Evolutionary conservation across 2,329 filamentous ascomycete species (phyloP), one percentile per base, ranked within the genome.

Genomic region (Cephalotrichum gorgonifer): DNA sequence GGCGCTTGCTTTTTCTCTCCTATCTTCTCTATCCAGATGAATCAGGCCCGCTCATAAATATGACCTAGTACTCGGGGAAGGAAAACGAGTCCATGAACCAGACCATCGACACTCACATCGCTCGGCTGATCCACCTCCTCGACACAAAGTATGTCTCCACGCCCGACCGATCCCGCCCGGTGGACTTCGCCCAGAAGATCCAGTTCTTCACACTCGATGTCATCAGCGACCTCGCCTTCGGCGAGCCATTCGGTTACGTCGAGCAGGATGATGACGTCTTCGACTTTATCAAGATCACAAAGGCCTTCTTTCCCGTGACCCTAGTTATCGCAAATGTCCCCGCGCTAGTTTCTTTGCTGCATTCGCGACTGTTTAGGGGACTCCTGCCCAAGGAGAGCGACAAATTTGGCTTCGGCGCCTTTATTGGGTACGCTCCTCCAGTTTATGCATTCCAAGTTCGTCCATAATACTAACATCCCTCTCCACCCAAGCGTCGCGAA

Each of bases 161-260:
- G 9, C 51, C 61, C 2, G 42, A 30, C 1, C 43, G 54, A 1
- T 62, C 60, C 42, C 71, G 73, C 33, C 60, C 69, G 4, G 63
- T 78, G 58, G 74, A 79, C 55, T 56, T 74, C 47, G 70, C 66
- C 11, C 57, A 61, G 28, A 74, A 75, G 52, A 65, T 69, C 3
- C 72, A 76, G 39, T 78, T 67, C 61, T 72, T 79, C 49, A 76
- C 75, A 0, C 61, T 80, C 4, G 78, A 81, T 51, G 70, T 78
- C 35, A 76, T 81, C 53, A 74, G 69, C 30, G 68, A 70, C 41
- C 57, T 81, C 4, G 72, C 72, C 0, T 73, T 79, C 42, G 76
- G 76, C 11, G 56, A 71, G 45, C 57, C 67, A 0, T 75, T 78
- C 52, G 74, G 74, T 12, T 73, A 71, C 53, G 54, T 78, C 1